Evolutionary conservation across 257 asterid genomes (phyloP).

Genomic region (Haberlea rhodopensis): DNA sequence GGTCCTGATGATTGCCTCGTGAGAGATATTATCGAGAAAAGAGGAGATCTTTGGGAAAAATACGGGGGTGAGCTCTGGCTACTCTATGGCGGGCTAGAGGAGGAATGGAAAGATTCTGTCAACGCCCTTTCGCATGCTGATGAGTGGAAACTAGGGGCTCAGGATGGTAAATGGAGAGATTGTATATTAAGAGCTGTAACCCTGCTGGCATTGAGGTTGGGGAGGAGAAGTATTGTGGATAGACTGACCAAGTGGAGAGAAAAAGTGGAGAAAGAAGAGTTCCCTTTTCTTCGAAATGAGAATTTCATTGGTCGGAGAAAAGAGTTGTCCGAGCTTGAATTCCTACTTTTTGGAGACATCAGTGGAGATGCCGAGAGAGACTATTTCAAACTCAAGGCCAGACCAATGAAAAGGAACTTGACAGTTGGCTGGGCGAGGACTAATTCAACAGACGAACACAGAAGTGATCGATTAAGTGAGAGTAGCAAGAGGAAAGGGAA

Average conservation of each 20-base stretch:
- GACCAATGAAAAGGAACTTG: constrained; percentile 64
- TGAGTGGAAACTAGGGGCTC: constrained; percentile 93
- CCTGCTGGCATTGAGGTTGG: constrained; percentile 83
- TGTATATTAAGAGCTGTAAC: constrained; percentile 82
- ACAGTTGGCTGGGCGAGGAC: constrained; percentile 73
- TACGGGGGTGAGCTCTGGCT: constrained; percentile 95
- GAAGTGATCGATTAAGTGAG: constrained; percentile 27
- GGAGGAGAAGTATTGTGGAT: constrained; percentile 84
- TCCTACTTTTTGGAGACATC: constrained; percentile 80
- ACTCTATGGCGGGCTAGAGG: constrained; percentile 80
- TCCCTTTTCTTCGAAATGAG: constrained; percentile 73
- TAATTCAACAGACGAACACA: constrained; percentile 60
- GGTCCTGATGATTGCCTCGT: constrained; percentile 86
- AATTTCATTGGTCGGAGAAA: constrained; percentile 74
- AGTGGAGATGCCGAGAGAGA: constrained; percentile 66
- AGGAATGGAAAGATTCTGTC: constrained; percentile 91
- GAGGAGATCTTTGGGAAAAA: constrained; percentile 95
- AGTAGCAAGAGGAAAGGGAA: constrained; percentile 63
- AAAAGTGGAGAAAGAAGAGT: constrained; percentile 75
- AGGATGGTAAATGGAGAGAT: constrained; percentile 89
- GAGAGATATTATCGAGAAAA: constrained; percentile 79
- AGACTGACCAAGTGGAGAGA: constrained; percentile 78
- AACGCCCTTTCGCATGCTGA: constrained; percentile 72
- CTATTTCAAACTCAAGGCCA: constrained; percentile 72
- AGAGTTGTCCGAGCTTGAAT: constrained; percentile 75